phyloP scores from a whole-genome alignment of 768 basidiomycete genomes.

The Naganishia friedmannii region DNA sequence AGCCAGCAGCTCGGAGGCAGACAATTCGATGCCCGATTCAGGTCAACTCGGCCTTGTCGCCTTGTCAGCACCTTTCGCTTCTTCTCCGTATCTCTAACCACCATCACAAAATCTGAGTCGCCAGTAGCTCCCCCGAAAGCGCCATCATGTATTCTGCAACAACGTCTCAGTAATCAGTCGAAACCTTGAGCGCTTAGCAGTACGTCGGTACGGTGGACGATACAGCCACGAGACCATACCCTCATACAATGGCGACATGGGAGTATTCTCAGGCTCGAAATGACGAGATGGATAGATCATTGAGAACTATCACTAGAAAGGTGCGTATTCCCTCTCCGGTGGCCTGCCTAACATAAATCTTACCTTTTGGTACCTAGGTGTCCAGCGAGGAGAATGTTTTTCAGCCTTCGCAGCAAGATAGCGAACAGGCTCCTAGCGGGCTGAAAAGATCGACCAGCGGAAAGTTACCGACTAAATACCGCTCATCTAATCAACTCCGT shows the following conservation, averaged over 20 bases:
- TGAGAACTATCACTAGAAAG: constrained; percentile 14
- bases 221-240: neutral
- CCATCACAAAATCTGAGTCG: no score
- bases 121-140: neutral
- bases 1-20: neutral
- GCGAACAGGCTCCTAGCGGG: neutral
- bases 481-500: constrained; percentile 3
- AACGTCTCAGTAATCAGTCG: neutral
- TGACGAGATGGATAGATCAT: constrained; percentile 3
- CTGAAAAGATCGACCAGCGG: constrained; percentile 15
- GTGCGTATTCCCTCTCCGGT: neutral
- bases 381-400: constrained; percentile 8
- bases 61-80: no score
- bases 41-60: neutral
- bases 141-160: neutral
- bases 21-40: neutral
- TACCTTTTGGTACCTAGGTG: neutral
- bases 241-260: constrained; percentile 4
- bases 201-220: neutral
- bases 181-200: neutral
- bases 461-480: constrained; percentile 20
- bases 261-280: neutral
- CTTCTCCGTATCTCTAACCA: no score
- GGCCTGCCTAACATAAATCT: no score
- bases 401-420: neutral